Base-by-base conservation (phyloP, 805 yeast species). In the Kazachstania taianensis region DNA sequence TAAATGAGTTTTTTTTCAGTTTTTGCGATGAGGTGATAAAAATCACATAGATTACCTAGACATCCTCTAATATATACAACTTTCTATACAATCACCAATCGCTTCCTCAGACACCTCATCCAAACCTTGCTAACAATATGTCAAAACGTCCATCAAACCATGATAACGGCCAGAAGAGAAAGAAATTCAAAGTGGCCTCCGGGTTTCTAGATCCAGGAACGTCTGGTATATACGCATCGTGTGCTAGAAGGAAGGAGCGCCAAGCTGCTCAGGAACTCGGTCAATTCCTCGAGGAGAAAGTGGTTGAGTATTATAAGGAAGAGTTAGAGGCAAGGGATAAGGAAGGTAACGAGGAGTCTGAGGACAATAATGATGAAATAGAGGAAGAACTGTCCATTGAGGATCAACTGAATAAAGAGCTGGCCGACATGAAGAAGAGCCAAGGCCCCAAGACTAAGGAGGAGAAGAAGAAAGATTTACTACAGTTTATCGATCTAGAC, bases 191-290 rank as follows among this genome's bases (percentile, higher is more conserved):
- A 66, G 52, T 44, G 34, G 42, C 57, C 8, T 28, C 50, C 13
- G 58, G 57, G 4, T 46, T 52, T 29, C 28, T 87, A 14, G 96
- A 87, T 49, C 94, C 96, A 0, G 80, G 80, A 27, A 81, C 92
- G 37, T 63, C 78, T 26, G 98, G 98, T 0, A 68, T 92, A 1
- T 92, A 82, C 58, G 94, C 86, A 9, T 82, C 97, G 0, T 89
- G 96, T 57, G 73, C 75, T 33, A 69, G 95, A 47, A 80, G 81
- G 26, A 75, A 78, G 40, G 98, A 92, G 55, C 69, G 69, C 36
- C 75, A 71, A 36, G 84, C 94, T 41, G 70, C 79, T n/a, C 75
- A 74, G 43, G 96, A 86, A 54, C 61, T 86, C 46, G 66, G 72
- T 41, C 57, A 64, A 38, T 52, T 84, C 7, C 68, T 86, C 28